Percentiles rank a stretch among this genome's conserved stretches.
phyloP scores from a whole-genome alignment of 2,329 filamentous ascomycete species.

The Apiospora kogelbergensis region DNA sequence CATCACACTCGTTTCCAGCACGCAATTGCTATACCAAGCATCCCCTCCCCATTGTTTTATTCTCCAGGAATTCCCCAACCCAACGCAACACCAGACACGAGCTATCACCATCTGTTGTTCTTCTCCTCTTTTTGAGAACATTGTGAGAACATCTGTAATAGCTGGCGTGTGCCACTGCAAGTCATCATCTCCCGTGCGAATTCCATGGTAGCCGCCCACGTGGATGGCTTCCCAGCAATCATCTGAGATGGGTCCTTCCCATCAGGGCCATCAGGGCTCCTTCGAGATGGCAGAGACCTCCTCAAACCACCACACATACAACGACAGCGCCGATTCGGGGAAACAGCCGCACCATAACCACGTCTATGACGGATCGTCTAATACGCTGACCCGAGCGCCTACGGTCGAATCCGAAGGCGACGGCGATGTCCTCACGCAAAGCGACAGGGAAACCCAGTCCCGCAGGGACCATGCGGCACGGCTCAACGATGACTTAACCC shows the following conservation, averaged over 20 bases:
- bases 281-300: neutral
- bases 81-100: neutral
- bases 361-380: neutral
- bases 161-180: neutral
- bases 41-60: neutral
- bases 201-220: neutral
- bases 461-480: conserved; percentile 22
- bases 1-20: neutral
- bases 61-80: neutral
- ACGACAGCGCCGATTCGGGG: neutral
- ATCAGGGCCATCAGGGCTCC: neutral
- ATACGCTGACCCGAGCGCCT: neutral
- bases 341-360: neutral
- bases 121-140: too few relatives aligned
- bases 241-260: neutral
- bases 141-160: too few relatives aligned
- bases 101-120: neutral
- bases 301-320: neutral
- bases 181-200: neutral
- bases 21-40: neutral
- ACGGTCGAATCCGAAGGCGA: neutral
- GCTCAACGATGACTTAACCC: conserved; percentile 29
- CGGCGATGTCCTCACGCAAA: neutral
- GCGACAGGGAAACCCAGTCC: neutral
- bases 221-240: neutral